Conservation (phyloP, 768 basidiomycete species). For the Lactarius deliciosus region DNA sequence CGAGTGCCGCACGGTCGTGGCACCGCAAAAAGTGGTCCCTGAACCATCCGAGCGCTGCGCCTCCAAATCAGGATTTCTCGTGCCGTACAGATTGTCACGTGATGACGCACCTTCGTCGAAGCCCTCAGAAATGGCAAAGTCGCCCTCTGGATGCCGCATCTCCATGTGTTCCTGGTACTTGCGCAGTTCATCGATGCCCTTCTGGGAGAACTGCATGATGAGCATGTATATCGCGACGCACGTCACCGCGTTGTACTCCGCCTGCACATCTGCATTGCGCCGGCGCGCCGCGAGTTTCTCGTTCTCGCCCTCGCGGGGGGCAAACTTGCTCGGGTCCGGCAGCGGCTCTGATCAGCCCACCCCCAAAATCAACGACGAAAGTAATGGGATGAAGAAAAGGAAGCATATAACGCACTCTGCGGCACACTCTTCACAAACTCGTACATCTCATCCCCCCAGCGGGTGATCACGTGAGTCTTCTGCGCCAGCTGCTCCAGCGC, state of each 20-base stretch:
- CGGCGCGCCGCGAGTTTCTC: constrained; percentile 68
- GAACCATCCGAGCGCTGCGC: constrained; percentile 81
- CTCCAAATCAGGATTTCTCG: constrained; percentile 26
- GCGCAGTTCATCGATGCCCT: constrained; percentile 82
- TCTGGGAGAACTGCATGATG: constrained; percentile 88
- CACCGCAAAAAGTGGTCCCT: constrained; percentile 92
- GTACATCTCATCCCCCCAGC: constrained; percentile 95
- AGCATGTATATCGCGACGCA: constrained; percentile 89
- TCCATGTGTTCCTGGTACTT: constrained; percentile 79
- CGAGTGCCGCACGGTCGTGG: constrained; percentile 84
- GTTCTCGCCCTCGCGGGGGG: constrained; percentile 65
- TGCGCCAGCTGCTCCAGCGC: constrained; percentile 87
- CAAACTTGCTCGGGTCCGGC: constrained; percentile 76
- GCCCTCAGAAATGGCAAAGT: constrained; percentile 73
- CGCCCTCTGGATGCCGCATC: constrained; percentile 74
- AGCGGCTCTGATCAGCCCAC: constrained; percentile 58
- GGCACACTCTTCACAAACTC: constrained; percentile 83
- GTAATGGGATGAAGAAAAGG: constrained; percentile 7
- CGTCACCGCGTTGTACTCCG: constrained; percentile 80
- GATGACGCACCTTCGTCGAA: constrained; percentile 69
- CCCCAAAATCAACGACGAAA: constrained; percentile 20
- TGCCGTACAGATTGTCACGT: constrained; percentile 12
- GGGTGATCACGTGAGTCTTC: constrained; percentile 91
- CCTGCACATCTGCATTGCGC: constrained; percentile 73
- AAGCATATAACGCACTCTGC: constrained; percentile 56